phyloP scores from a whole-genome alignment of 306 rosid species.

The Rosa multiflora region DNA sequence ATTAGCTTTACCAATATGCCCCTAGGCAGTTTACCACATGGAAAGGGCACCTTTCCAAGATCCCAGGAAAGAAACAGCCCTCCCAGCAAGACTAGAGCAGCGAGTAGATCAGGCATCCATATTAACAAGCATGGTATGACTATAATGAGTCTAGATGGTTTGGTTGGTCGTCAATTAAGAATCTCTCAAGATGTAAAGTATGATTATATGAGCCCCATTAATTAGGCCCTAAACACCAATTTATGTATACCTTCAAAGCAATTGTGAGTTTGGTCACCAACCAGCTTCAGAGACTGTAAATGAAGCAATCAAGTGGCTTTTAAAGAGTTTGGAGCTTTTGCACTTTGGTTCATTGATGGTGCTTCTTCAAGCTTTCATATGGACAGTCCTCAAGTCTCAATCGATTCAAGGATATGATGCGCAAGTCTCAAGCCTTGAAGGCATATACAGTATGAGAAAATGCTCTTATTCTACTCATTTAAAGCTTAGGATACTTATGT shows the following conservation, averaged over 20 bases:
- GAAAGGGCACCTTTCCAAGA: neutral
- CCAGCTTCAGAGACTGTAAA: neutral
- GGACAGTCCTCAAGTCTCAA: neutral
- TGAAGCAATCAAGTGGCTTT: neutral
- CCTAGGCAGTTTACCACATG: too few species aligned
- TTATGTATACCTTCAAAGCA: neutral
- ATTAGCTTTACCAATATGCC: too few species aligned
- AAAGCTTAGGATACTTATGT: too few species aligned
- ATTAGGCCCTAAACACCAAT: neutral
- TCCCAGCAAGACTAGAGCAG: neutral
- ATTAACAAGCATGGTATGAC: neutral
- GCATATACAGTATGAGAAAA: neutral
- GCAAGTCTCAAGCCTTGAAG: neutral
- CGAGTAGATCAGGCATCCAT: neutral
- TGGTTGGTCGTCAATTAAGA: neutral
- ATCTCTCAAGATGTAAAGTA: neutral
- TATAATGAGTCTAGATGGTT: neutral
- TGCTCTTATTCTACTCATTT: too few species aligned
- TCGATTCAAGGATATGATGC: neutral
- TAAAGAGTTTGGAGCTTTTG: neutral
- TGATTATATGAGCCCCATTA: neutral
- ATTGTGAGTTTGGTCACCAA: neutral
- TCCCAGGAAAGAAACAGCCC: neutral
- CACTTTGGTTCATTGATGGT: neutral
- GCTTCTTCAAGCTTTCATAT: neutral